Conservation (phyloP, 768 basidiomycete genomes). For the Amanita exitialis region DNA sequence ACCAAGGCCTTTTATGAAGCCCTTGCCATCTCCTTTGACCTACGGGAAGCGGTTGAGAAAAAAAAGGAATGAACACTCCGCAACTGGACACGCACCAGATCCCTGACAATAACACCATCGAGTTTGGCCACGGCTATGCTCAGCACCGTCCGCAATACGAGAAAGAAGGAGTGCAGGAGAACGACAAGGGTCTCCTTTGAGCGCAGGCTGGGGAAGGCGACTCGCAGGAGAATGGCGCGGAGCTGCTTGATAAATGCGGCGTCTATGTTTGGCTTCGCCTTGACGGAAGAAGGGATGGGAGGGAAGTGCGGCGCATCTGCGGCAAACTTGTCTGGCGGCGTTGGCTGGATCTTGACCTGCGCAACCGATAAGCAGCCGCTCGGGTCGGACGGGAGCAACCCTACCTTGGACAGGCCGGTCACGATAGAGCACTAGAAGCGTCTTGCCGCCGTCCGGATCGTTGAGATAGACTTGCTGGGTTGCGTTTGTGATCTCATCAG, state of each 20-base stretch:
- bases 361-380: neutral
- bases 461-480: slow-evolving; percentile 57
- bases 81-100: slow-evolving; percentile 43
- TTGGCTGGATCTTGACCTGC: slow-evolving; percentile 38
- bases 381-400: neutral
- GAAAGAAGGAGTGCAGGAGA: slow-evolving; percentile 71
- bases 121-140: slow-evolving; percentile 82
- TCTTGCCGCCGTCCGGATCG: slow-evolving; percentile 47
- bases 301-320: slow-evolving; percentile 55
- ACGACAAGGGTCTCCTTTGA: slow-evolving; percentile 71
- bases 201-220: slow-evolving; percentile 54
- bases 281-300: slow-evolving; percentile 29
- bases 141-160: slow-evolving; percentile 78
- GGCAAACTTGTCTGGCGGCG: slow-evolving; percentile 35
- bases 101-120: slow-evolving; percentile 83
- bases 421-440: slow-evolving; percentile 57
- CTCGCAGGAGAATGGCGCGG: slow-evolving; percentile 56
- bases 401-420: slow-evolving; percentile 55
- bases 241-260: slow-evolving; percentile 63
- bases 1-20: slow-evolving; percentile 72
- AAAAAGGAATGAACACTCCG: neutral
- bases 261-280: slow-evolving; percentile 58
- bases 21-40: slow-evolving; percentile 76
- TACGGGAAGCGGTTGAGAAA: slow-evolving; percentile 11
- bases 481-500: slow-evolving; percentile 34